These are phyloP conservation scores for Torulaspora pretoriensis DNA, from an alignment of 1,139 yeast species.

Conservation along the genomic window DNA sequence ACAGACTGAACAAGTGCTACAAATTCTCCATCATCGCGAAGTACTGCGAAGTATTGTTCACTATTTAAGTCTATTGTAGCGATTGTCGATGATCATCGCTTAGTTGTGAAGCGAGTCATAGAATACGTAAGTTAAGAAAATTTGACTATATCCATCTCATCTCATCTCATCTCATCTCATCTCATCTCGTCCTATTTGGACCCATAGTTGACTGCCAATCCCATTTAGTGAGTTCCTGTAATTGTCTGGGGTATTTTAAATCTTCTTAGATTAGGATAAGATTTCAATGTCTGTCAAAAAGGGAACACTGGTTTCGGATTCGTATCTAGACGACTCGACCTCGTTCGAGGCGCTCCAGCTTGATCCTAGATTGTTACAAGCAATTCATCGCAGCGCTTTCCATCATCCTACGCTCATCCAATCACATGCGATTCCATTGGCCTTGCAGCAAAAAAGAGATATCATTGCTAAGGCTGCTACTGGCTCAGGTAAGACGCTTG, in stretches of 20 bases:
- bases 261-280: neutral
- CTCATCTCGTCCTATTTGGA: conserved; percentile 6
- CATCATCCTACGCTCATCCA: conserved; percentile 86
- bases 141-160: conserved; percentile 23
- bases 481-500: conserved; percentile 89
- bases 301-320: conserved; percentile 45
- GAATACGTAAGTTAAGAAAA: conserved; percentile 9
- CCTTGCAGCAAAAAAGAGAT: conserved; percentile 80
- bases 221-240: too few species aligned
- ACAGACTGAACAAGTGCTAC: too few species aligned
- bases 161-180: conserved; percentile 26
- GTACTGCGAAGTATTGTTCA: too few species aligned
- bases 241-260: too few species aligned
- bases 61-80: too few species aligned
- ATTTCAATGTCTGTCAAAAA: conserved; percentile 14
- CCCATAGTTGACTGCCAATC: neutral
- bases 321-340: conserved; percentile 65
- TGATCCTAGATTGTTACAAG: conserved; percentile 80
- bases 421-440: conserved; percentile 86
- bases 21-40: too few species aligned
- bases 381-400: conserved; percentile 76
- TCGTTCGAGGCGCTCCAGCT: conserved; percentile 68
- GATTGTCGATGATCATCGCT: neutral
- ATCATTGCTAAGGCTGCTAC: conserved; percentile 85
- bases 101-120: neutral